Percentiles rank a stretch among this genome's conserved stretches.
Evolutionary conservation across 306 rosid genomes (phyloP).

Genomic region (Potentilla sterilis): DNA sequence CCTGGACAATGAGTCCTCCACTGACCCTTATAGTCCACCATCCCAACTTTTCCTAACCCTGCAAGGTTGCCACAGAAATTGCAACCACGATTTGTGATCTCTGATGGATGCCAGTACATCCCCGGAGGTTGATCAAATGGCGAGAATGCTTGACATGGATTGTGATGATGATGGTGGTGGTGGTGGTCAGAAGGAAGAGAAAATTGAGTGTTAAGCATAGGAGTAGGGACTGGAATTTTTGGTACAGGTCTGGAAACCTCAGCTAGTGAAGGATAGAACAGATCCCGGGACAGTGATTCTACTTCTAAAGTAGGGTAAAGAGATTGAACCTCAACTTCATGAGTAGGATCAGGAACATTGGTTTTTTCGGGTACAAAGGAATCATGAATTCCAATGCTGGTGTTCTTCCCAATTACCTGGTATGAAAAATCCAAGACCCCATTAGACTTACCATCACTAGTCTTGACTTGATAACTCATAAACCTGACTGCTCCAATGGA

Average conservation of each 20-base stretch:
- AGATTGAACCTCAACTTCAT: not conserved
- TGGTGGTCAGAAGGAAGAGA: not conserved
- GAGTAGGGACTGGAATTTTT: slow-evolving; percentile 11
- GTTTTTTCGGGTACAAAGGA: not conserved
- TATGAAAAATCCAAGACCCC: slow-evolving; percentile 37
- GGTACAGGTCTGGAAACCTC: slow-evolving; percentile 12
- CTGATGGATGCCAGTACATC: not conserved
- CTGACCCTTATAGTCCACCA: not conserved
- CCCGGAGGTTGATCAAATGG: not conserved
- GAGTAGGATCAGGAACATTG: not conserved
- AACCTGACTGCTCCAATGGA: slow-evolving; percentile 26
- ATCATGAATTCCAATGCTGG: not conserved
- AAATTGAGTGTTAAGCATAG: not conserved
- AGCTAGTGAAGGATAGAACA: slow-evolving; percentile 14
- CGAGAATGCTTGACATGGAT: not conserved
- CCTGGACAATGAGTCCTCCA: slow-evolving; percentile 13
- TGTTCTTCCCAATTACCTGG: slow-evolving; percentile 20
- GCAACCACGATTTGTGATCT: slow-evolving; percentile 7
- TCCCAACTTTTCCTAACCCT: slow-evolving; percentile 7
- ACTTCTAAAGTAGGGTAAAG: slow-evolving; percentile 17
- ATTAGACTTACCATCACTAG: slow-evolving; percentile 28
- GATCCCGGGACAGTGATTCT: slow-evolving; percentile 2
- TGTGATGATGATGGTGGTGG: not conserved
- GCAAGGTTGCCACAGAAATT: slow-evolving; percentile 10
- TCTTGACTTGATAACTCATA: slow-evolving; percentile 30